A percentile compares a stretch with the other conserved stretches of the same genome.
These are phyloP conservation scores for Penicillium sp. DNA, from an alignment of 2,329 filamentous ascomycete species.

Conservation along the genomic window DNA sequence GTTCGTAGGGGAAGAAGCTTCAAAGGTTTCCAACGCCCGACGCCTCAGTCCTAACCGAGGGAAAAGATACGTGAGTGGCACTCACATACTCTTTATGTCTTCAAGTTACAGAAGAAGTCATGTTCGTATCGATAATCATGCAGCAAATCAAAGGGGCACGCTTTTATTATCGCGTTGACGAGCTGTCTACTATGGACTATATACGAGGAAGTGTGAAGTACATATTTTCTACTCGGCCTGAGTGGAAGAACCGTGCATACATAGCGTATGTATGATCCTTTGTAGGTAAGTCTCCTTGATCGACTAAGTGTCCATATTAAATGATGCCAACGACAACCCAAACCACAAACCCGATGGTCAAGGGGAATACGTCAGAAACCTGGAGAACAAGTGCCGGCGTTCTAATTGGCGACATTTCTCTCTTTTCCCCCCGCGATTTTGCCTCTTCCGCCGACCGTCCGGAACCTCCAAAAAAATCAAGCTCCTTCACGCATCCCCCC, in stretches of 20 bases:
- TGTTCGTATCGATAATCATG: neutral
- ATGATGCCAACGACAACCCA: neutral
- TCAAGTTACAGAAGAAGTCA: neutral
- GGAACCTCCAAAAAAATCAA: slow-evolving; percentile 12
- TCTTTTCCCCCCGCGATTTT: slow-evolving; percentile 8
- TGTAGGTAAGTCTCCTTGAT: neutral
- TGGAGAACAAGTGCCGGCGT: slow-evolving; percentile 8
- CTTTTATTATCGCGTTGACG: too few relatives aligned
- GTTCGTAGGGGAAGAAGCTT: neutral
- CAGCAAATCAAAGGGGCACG: neutral
- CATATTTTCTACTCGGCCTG: neutral
- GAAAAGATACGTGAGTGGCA: neutral
- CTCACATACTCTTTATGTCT: too few relatives aligned
- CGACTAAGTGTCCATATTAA: neutral
- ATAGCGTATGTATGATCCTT: neutral
- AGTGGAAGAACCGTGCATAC: neutral
- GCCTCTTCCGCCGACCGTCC: slow-evolving; percentile 14
- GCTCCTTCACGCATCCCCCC: neutral
- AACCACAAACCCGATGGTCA: neutral
- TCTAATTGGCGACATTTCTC: slow-evolving; percentile 22
- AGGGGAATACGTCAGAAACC: slow-evolving; percentile 10
- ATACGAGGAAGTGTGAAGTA: neutral
- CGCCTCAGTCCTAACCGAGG: slow-evolving; percentile 1
- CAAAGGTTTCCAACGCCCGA: neutral
- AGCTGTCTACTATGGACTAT: neutral